Base-by-base conservation (phyloP, 1,284 basidiomycete species). In the Austroboletus niveus region DNA sequence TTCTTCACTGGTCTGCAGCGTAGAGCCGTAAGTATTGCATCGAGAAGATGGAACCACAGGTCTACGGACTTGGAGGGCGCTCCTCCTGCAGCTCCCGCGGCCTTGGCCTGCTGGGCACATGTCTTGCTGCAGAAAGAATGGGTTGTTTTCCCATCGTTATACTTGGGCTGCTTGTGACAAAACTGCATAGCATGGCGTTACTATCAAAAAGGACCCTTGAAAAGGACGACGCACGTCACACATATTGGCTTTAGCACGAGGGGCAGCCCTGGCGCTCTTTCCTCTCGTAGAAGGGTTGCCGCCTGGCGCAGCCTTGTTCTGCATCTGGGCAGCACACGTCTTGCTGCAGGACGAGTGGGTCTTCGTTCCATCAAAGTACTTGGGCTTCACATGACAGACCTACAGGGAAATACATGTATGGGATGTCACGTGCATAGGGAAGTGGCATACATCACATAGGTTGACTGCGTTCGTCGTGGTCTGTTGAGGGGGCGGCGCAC, bases 101-200 rank as follows among this genome's bases (percentile, higher is more conserved):
- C 56, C 50, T 64, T 70, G 30, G 76, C 73, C 45, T 72, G 74
- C 56, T 72, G 74, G 7, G 82, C 81, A 56, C 82, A 84, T 8
- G 79, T 74, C 58, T 79, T 82, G 60, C 80, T 70, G 58, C 82
- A 84, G 60, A 75, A 84, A 15, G 77, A 73, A 62, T 82, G 80
- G 3, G 69, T 75, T 42, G 71, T 75, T 14, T 70, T 71, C 15
- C 80, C 78, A 58, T 84, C 82, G 34, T 70, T 70, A 53, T 76
- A 75, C 57, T 80, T 81, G 35, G 81, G 80, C 30, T 79, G 72
- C 49, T 70, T 72, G 53, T 77, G 75, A 60, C 81, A 83, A 34
- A 62, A 57, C 69, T 72, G 41, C 15, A 35, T 5, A n/a, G 44
- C 29, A 45, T 53, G 35, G 47, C 51, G 49, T 62, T 48, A 53